Base-by-base conservation (phyloP, 345 rosid species). In the Schrenkiella parvula region DNA sequence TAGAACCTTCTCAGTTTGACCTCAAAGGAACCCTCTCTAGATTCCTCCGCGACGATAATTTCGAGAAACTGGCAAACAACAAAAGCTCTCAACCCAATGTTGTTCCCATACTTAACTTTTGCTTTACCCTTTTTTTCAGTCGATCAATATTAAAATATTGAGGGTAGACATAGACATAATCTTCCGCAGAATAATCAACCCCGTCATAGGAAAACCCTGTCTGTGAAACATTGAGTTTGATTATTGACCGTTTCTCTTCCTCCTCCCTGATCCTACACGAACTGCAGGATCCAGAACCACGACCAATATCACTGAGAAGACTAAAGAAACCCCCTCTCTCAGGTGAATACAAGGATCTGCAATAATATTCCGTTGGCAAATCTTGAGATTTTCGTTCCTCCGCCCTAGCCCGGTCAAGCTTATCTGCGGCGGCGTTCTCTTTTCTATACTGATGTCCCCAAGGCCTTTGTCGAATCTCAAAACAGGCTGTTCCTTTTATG, bases 361-460 rank as follows among this genome's bases (percentile, higher is more conserved):
- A 90, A 68, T 66, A 86, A 66, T 79, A 88, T 47, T 86, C 90
- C 21, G 47, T 54, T 0, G 79, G 82, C 73, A 86, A 58, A 38
- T 80, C 86, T 73, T 81, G 81, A 2, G 18, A 75, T 77, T 81
- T 86, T 60, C 91, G 75, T 39, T 88, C 87, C 34, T 86, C 79
- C 6, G 87, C 87, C 70, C 78, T 80, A 47, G 61, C 82, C 42
- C 80, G 80, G 65, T 86, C 93, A 41, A 62, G 44, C 63, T 76
- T 81, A 53, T 85, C 88, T 2, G 74, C 73, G 8, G 37, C 38
- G 15, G 71, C 71, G 66, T 78, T 76, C 53, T 70, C 80, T 68
- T 80, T 89, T 68, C 91, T 65, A 66, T 84, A 81, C 65, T 81
- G 82, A 72, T 82, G 77, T 5, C 93, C 93, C 93, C 96, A 88